phyloP scores from a whole-genome alignment of 1,139 yeast genomes.

The Kazachstania sp. region DNA sequence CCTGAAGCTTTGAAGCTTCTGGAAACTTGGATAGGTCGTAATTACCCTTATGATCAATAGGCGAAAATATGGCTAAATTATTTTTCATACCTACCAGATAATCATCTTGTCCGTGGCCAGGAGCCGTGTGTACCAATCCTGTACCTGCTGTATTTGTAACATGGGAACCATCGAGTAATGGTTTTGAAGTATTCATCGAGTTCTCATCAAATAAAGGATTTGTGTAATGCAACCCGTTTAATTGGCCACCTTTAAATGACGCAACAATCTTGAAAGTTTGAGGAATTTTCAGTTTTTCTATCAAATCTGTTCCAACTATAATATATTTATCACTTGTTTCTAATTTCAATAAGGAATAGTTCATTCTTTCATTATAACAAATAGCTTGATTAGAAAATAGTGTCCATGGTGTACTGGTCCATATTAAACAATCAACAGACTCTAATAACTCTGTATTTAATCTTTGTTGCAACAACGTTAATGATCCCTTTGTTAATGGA shows the following conservation, averaged over 20 bases:
- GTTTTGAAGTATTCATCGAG: constrained; percentile 31
- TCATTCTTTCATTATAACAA: constrained; percentile 52
- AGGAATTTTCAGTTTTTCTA: constrained; percentile 27
- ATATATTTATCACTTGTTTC: constrained; percentile 34
- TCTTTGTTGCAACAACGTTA: constrained; percentile 4
- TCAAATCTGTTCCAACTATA: constrained; percentile 44
- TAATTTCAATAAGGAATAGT: constrained; percentile 46
- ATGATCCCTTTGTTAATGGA: constrained; percentile 37
- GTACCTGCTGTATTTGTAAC: constrained; percentile 82
- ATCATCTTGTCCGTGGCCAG: constrained; percentile 97
- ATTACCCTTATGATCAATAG: constrained; percentile 69
- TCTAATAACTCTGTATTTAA: constrained; percentile 6
- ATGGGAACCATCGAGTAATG: constrained; percentile 71
- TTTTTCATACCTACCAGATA: constrained; percentile 58
- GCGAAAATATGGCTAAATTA: constrained; percentile 55
- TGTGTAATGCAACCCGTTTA: constrained; percentile 41
- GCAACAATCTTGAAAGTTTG: constrained; percentile 17
- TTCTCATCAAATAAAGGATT: constrained; percentile 45
- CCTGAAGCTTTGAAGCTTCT: constrained; percentile 5
- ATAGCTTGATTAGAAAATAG: constrained; percentile 81
- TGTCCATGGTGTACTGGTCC: constrained; percentile 99
- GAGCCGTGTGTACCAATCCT: constrained; percentile 94
- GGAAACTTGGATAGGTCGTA: constrained; percentile 34
- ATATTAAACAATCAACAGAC: constrained; percentile 41
- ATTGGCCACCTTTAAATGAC: constrained; percentile 37